Percentiles rank a stretch among this genome's conserved stretches.
Evolutionary conservation across 257 asterid species (phyloP).

Genomic region (Pogostemon cablin): DNA sequence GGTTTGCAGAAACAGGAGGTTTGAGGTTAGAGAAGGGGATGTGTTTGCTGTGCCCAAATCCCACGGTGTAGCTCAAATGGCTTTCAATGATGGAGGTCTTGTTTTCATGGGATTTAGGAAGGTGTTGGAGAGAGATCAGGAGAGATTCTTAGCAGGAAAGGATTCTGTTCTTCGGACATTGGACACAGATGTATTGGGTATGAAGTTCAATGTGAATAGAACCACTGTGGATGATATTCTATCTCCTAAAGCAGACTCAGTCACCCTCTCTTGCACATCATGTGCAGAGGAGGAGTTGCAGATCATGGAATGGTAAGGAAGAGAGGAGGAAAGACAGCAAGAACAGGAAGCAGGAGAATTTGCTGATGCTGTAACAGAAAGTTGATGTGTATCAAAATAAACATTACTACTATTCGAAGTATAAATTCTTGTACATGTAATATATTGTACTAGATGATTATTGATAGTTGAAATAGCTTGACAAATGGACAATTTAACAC

Average conservation of each 20-base stretch:
- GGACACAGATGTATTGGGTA: slow-evolving; percentile 45
- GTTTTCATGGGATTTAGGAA: slow-evolving; percentile 68
- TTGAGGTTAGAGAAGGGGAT: slow-evolving; percentile 62
- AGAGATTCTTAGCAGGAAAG: slow-evolving; percentile 54
- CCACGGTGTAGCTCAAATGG: slow-evolving; percentile 68
- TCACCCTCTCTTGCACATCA: slow-evolving; percentile 55
- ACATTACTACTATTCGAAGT: too few species aligned
- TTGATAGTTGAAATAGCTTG: too few species aligned
- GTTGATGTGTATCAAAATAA: too few species aligned
- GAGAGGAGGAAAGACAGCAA: not conserved
- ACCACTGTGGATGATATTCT: slow-evolving; percentile 46
- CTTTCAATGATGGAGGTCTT: slow-evolving; percentile 60
- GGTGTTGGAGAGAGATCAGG: slow-evolving; percentile 38
- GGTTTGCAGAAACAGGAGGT: slow-evolving; percentile 40
- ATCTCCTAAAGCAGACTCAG: slow-evolving; percentile 37
- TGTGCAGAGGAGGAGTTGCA: slow-evolving; percentile 75
- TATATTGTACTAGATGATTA: too few species aligned
- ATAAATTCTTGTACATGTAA: too few species aligned
- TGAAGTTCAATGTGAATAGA: slow-evolving; percentile 43
- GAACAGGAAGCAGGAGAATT: too few species aligned
- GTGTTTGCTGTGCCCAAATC: slow-evolving; percentile 63
- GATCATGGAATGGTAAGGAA: slow-evolving; percentile 44
- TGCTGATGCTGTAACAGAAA: too few species aligned
- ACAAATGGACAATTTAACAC: too few species aligned
- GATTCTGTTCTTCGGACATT: slow-evolving; percentile 53